Conservation (phyloP, 2,329 filamentous ascomycete genomes). For the Endoconidiophora polonica region DNA sequence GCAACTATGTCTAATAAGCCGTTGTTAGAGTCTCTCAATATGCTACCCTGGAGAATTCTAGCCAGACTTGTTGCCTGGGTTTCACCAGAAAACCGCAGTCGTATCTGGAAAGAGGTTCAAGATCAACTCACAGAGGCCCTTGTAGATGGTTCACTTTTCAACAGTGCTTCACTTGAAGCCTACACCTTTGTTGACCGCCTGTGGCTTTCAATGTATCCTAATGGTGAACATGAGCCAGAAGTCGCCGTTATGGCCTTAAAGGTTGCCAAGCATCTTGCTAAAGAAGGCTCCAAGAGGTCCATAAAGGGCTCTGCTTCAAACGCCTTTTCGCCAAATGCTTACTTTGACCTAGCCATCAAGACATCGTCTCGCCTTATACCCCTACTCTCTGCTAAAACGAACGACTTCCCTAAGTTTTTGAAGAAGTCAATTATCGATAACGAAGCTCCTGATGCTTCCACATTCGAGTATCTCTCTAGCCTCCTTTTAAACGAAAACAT, state of each 20-base stretch:
- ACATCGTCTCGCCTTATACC: conserved; percentile 10
- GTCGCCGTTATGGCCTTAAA: conserved; percentile 20
- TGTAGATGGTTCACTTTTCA: conserved; percentile 19
- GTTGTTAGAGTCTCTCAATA: conserved; percentile 18
- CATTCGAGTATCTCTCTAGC: conserved; percentile 7
- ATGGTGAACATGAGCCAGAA: conserved; percentile 19
- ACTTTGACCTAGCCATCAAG: conserved; percentile 11
- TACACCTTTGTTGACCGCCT: conserved; percentile 24
- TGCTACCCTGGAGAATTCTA: conserved; percentile 27
- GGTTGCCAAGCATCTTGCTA: conserved; percentile 21
- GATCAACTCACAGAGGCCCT: conserved; percentile 21
- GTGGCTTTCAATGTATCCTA: conserved; percentile 25
- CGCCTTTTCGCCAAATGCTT: not conserved
- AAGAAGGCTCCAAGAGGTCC: conserved; percentile 17
- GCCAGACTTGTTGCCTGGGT: conserved; percentile 23
- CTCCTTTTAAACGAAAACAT: conserved; percentile 14
- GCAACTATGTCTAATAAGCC: conserved; percentile 17
- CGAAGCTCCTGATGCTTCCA: conserved; percentile 3
- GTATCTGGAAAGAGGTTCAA: conserved; percentile 22
- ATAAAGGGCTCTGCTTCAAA: not conserved
- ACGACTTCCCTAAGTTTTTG: conserved; percentile 12
- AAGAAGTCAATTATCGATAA: conserved; percentile 5
- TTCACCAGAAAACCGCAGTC: conserved; percentile 17
- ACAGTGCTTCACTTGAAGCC: conserved; percentile 24
- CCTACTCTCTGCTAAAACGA: conserved; percentile 10